Percentiles rank a stretch among this genome's conserved stretches.
Evolutionary conservation across 768 basidiomycete species (phyloP).

Genomic region (Phlegmacium glaucopus): DNA sequence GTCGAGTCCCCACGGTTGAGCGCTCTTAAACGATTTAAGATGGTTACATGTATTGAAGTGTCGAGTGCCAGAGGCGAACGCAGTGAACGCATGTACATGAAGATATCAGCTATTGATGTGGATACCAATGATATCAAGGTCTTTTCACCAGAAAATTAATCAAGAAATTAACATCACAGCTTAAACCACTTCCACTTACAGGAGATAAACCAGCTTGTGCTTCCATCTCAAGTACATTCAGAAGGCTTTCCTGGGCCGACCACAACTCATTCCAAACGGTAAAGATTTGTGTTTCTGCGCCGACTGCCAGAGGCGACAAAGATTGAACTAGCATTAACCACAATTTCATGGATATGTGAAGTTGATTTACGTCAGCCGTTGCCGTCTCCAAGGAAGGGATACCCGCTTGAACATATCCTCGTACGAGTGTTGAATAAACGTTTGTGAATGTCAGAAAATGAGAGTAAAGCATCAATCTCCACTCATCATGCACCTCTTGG

Average conservation of each 20-base stretch:
- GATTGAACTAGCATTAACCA: slow-evolving; percentile 63
- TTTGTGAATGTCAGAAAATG: slow-evolving; percentile 49
- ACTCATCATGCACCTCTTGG: slow-evolving; percentile 33
- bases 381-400: slow-evolving; percentile 37
- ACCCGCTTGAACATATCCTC: slow-evolving; percentile 34
- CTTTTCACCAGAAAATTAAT: slow-evolving; percentile 27
- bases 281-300: slow-evolving; percentile 30
- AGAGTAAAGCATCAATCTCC: slow-evolving; percentile 39
- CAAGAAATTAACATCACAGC: background rate
- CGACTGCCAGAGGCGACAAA: slow-evolving; percentile 22
- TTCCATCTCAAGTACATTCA: slow-evolving; percentile 48
- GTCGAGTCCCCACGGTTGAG: slow-evolving; percentile 46
- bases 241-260: slow-evolving; percentile 61
- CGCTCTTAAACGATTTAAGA: slow-evolving; percentile 47
- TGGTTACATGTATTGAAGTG: slow-evolving; percentile 44
- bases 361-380: slow-evolving; percentile 62
- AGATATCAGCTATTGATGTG: slow-evolving; percentile 62
- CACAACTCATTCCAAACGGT: slow-evolving; percentile 75
- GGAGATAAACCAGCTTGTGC: slow-evolving; percentile 36
- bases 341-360: slow-evolving; percentile 64
- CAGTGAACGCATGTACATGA: slow-evolving; percentile 57
- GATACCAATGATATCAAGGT: slow-evolving; percentile 51
- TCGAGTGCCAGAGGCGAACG: slow-evolving; percentile 53
- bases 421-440: slow-evolving; percentile 45
- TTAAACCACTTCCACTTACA: slow-evolving; percentile 24